Conservation (phyloP, 768 basidiomycete species). For the Amanita exitialis region DNA sequence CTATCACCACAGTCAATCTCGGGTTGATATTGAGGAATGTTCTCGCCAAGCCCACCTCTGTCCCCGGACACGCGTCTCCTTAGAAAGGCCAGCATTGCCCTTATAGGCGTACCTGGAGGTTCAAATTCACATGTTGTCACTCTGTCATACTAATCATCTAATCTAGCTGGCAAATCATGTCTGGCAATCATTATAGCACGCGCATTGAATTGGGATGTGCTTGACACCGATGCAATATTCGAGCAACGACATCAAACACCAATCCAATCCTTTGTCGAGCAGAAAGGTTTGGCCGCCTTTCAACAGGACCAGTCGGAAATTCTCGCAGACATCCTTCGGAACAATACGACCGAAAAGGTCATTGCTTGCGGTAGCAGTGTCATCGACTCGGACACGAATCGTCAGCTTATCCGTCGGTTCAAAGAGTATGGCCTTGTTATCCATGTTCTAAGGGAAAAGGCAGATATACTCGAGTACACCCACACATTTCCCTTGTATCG, state of each 20-base stretch:
- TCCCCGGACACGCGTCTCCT: conserved; percentile 1
- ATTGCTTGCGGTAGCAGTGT: conserved; percentile 73
- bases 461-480: conserved; percentile 60
- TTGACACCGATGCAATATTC: conserved; percentile 65
- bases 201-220: conserved; percentile 41
- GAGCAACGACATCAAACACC: conserved; percentile 33
- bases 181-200: conserved; percentile 55
- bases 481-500: conserved; percentile 14
- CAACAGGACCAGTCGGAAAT: conserved; percentile 56
- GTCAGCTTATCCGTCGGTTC: conserved; percentile 45
- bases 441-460: conserved; percentile 61
- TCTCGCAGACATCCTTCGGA: conserved; percentile 43
- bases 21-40: not conserved
- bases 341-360: conserved; percentile 40
- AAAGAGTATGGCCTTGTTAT: conserved; percentile 49
- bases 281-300: conserved; percentile 63
- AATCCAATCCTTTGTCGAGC: conserved; percentile 47
- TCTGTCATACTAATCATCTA: not conserved
- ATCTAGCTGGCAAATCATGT: conserved; percentile 59
- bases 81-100: conserved; percentile 29
- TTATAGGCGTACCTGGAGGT: conserved; percentile 75
- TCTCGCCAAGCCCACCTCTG: not conserved
- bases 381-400: conserved; percentile 59
- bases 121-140: conserved; percentile 1
- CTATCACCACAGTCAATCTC: not conserved